A percentile compares a stretch with the other conserved stretches of the same genome.
Conservation (phyloP, 768 basidiomycete species). For the Tricholoma hemisulphureum region DNA sequence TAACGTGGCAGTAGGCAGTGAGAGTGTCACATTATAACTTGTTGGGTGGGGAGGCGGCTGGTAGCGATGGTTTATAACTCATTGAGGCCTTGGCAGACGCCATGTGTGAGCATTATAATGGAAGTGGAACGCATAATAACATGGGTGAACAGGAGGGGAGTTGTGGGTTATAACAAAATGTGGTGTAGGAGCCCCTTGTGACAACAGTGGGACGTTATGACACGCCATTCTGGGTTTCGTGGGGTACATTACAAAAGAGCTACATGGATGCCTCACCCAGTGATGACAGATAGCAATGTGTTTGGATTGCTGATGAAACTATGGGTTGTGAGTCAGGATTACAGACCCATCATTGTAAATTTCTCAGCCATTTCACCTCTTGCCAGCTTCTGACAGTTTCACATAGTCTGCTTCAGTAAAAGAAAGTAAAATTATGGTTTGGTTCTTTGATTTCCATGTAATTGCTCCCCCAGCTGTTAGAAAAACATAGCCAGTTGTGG, state of each 20-base stretch:
- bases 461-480: too few relatives aligned
- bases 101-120: neutral
- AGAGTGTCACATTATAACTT: neutral
- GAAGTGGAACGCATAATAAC: neutral
- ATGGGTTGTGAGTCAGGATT: neutral
- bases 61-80: neutral
- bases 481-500: too few relatives aligned
- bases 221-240: too few relatives aligned
- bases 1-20: neutral
- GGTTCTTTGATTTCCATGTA: too few relatives aligned
- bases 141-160: too few relatives aligned
- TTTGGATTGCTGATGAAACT: too few relatives aligned
- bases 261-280: too few relatives aligned
- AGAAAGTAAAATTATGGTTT: too few relatives aligned
- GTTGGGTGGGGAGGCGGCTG: too few relatives aligned
- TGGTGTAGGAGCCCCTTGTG: neutral
- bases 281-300: too few relatives aligned
- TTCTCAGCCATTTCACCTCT: neutral
- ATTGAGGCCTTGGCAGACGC: neutral
- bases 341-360: neutral
- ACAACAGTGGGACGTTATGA: neutral
- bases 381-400: neutral
- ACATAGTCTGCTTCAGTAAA: too few relatives aligned
- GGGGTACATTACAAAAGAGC: too few relatives aligned
- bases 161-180: neutral